These are phyloP conservation scores for Epichloe hybrida DNA, from an alignment of 2,329 filamentous ascomycete genomes.

Conservation along the genomic window DNA sequence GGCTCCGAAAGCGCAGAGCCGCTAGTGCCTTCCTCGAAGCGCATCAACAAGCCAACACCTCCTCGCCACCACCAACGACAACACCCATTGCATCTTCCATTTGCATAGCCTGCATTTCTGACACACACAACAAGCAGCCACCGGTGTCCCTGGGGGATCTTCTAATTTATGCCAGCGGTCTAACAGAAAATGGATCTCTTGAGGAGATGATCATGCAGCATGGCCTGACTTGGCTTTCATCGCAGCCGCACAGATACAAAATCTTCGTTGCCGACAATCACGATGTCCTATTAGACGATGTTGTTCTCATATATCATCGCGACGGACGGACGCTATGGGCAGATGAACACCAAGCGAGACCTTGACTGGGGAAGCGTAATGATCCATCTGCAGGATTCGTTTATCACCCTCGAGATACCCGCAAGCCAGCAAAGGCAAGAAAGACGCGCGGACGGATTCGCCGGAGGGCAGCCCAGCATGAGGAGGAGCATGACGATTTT, in stretches of 20 bases:
- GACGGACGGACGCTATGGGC: slow-evolving; percentile 11
- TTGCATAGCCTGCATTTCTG: slow-evolving; percentile 28
- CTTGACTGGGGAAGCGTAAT: slow-evolving; percentile 12
- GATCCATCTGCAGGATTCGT: slow-evolving; percentile 10
- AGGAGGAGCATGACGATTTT: slow-evolving; percentile 8
- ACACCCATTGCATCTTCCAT: slow-evolving; percentile 1
- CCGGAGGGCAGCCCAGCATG: background rate
- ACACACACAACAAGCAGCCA: slow-evolving; percentile 28
- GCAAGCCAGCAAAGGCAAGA: background rate
- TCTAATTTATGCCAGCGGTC: slow-evolving; percentile 34
- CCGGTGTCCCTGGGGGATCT: slow-evolving; percentile 29
- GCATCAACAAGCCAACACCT: background rate
- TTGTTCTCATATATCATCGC: background rate
- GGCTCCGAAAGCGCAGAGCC: background rate
- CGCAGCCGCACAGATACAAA: slow-evolving; percentile 27
- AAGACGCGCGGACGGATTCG: background rate
- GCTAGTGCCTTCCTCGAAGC: background rate
- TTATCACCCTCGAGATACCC: slow-evolving; percentile 6
- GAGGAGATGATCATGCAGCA: slow-evolving; percentile 21
- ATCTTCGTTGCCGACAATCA: slow-evolving; percentile 34
- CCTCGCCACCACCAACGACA: background rate
- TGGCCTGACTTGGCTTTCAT: slow-evolving; percentile 27
- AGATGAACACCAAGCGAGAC: slow-evolving; percentile 5
- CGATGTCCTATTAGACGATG: slow-evolving; percentile 21
- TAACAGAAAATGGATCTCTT: slow-evolving; percentile 30